Evolutionary conservation across 257 asterid genomes (phyloP), one percentile per base, ranked within the genome.

Genomic region (Craterostigma plantagineum): DNA sequence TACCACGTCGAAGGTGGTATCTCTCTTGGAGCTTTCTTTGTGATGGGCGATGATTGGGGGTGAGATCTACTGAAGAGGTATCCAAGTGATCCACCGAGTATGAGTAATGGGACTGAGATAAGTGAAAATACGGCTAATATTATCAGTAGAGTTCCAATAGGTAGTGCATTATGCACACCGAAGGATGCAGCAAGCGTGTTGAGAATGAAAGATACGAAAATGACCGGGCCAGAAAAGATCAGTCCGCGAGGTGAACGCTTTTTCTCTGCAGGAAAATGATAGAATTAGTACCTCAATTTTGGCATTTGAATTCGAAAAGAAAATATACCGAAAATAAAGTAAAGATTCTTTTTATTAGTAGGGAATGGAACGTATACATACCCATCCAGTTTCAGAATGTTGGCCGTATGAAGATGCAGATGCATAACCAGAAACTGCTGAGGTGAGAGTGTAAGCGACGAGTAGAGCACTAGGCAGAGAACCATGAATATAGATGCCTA

Each of bases 381-480:
- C 98, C 95, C 76, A 64, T 65, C 87, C 76, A 47, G 69, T 57
- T 71, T 66, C 83, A 14, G 70, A 33, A 56, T 69, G 66, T 46
- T 68, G 84, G 61, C 61, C 54, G 71, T 55, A 78, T 59, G 76
- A 72, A 35, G 86, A 72, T 48, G 90, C 62, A 12, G 93, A 61
- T 50, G 54, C 55, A 60, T 73, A 82, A 50, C 95, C 86, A 35
- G 93, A 76, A 62, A 79, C 60, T 56, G 75, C 75, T 48, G 90
- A 76, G 33, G 95, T 64, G 49, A 82, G 61, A 64, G 72, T 45
- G 60, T 73, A 82, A 52, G 68, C 30, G 39, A 60, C 48, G 71
- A 81, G 60, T 56, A 66, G 47, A 35, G 61, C 53, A 45, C 71
- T 71, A 45, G 64, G 64, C 56, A 82, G 73, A 43, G 83, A 43